A percentile compares a stretch with the other conserved stretches of the same genome.
Evolutionary conservation across 352 stramenopile species (phyloP).

Genomic region (Globisporangium yorkense): DNA sequence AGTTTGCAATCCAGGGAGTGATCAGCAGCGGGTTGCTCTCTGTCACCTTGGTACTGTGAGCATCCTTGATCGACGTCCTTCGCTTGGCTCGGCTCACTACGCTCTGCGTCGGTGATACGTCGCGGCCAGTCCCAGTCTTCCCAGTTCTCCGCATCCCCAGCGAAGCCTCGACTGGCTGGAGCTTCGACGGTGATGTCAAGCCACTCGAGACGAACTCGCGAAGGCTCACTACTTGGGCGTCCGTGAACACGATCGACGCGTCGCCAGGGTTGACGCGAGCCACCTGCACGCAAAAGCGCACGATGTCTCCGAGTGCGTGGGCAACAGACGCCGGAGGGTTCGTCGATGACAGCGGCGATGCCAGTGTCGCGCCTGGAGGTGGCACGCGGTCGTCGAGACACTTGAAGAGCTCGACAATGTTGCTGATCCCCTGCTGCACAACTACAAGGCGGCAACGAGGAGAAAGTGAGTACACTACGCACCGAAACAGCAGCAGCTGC

Average conservation of each 20-base stretch:
- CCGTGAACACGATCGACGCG: conserved; percentile 16
- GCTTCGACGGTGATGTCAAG: neutral
- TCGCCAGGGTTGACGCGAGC: conserved; percentile 7
- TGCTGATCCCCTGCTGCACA: conserved; percentile 48
- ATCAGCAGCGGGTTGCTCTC: too few species aligned
- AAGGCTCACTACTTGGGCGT: conserved; percentile 24
- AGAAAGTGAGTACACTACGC: neutral
- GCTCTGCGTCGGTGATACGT: neutral
- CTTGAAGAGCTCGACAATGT: conserved; percentile 47
- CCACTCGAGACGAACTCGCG: conserved; percentile 27
- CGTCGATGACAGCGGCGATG: conserved; percentile 9
- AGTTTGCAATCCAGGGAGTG: too few species aligned
- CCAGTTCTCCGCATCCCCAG: too few species aligned
- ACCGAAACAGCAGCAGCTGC: neutral
- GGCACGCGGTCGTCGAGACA: conserved; percentile 35
- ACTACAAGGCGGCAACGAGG: conserved; percentile 10
- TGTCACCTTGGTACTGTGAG: neutral
- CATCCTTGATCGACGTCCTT: neutral
- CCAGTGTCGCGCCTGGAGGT: conserved; percentile 6
- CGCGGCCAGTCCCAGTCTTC: too few species aligned
- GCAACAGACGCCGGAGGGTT: neutral
- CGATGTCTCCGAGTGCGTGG: conserved; percentile 1
- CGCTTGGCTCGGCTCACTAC: neutral
- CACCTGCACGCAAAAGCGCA: conserved; percentile 10
- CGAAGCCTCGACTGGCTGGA: neutral